Conservation (phyloP, 129 eudicot genomes). For the Calendula officinalis region DNA sequence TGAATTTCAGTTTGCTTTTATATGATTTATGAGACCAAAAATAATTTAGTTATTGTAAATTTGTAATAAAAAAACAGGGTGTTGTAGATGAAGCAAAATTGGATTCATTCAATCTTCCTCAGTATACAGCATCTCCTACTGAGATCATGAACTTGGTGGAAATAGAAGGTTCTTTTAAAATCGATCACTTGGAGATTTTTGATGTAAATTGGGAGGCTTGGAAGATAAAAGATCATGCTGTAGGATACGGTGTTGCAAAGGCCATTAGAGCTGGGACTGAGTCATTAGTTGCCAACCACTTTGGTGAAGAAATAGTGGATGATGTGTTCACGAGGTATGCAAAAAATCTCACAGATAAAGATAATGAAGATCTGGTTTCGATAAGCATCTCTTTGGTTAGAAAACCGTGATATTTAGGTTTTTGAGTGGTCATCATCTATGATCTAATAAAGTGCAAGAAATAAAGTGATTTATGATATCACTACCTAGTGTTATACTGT, state of each 20-base stretch:
- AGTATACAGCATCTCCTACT: constrained; percentile 26
- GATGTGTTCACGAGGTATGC: constrained; percentile 41
- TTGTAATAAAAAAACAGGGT: constrained; percentile 26
- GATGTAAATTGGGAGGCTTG: constrained; percentile 37
- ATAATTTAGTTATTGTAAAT: neutral
- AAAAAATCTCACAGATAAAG: constrained; percentile 21
- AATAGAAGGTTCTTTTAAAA: constrained; percentile 38
- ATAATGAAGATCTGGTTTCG: constrained; percentile 29
- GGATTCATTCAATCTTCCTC: constrained; percentile 42
- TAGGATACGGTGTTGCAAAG: constrained; percentile 35
- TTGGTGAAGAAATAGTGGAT: constrained; percentile 45
- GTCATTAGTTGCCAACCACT: constrained; percentile 45
- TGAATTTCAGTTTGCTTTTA: neutral
- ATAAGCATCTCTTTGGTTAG: constrained; percentile 37
- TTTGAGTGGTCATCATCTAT: neutral
- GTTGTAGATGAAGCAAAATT: constrained; percentile 32
- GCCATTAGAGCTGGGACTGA: constrained; percentile 46
- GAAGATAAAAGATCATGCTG: constrained; percentile 9
- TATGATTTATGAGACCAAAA: neutral
- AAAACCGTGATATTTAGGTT: constrained; percentile 5
- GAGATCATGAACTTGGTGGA: constrained; percentile 38
- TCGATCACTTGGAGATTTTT: constrained; percentile 29
- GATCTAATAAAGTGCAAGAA: neutral
- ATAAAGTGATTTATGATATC: neutral
- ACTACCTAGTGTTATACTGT: neutral